Percentiles rank a stretch among this genome's conserved stretches.
These are phyloP conservation scores for Rusavskia elegans DNA, from an alignment of 495 filamentous ascomycete genomes.

Conservation along the genomic window DNA sequence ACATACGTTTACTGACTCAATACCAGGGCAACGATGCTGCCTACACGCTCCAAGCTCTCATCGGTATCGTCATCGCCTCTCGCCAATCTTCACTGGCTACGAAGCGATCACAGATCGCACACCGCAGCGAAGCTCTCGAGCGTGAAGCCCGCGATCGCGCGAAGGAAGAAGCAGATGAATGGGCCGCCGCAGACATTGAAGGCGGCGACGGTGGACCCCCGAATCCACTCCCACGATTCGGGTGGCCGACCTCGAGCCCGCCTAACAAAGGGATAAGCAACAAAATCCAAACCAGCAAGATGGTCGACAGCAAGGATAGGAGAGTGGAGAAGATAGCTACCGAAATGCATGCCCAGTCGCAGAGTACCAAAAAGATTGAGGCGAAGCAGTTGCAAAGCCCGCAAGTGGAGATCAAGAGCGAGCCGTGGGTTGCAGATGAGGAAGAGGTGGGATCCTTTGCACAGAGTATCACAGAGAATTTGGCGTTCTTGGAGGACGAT, in stretches of 20 bases:
- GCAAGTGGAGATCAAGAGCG: not conserved
- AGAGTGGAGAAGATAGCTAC: not conserved
- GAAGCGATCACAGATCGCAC: not conserved
- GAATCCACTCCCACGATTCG: not conserved
- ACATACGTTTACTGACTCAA: not conserved
- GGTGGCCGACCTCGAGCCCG: not conserved
- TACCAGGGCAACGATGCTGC: constrained; percentile 68
- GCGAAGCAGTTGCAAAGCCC: not conserved
- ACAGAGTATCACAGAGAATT: not conserved
- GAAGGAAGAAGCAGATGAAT: constrained; percentile 14
- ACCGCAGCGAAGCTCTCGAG: constrained; percentile 1
- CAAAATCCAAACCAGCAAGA: not conserved
- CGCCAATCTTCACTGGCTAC: not conserved
- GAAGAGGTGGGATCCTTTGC: not conserved
- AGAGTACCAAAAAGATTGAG: not conserved
- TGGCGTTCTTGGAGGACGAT: not conserved
- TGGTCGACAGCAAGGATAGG: not conserved
- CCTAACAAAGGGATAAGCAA: not conserved
- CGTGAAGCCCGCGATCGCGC: constrained; percentile 10
- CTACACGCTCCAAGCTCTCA: constrained; percentile 63
- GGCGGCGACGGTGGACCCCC: constrained; percentile 14
- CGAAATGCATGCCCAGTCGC: not conserved
- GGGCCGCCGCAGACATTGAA: constrained; percentile 15
- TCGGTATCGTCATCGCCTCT: constrained; percentile 42
- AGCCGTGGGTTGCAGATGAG: not conserved